Conservation (phyloP, 352 stramenopile species). For the Globisporangium abappressorium region DNA sequence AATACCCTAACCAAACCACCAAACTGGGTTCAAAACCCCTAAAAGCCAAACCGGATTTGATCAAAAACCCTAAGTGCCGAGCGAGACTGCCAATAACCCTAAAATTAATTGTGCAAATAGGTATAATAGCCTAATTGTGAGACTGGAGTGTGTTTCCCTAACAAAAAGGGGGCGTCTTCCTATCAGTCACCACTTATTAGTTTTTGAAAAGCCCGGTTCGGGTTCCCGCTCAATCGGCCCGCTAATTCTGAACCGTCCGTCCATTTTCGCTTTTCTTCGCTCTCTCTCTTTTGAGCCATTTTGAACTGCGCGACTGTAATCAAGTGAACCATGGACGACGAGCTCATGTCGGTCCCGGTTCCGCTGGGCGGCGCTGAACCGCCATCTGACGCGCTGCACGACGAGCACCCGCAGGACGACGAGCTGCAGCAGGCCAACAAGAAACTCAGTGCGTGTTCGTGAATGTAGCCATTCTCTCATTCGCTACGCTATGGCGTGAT, state of each 20-base stretch:
- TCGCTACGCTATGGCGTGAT: neutral
- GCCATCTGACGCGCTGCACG: conserved; percentile 9
- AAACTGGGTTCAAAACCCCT: no score
- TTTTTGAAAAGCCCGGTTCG: neutral
- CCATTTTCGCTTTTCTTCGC: neutral
- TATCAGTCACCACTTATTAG: no score
- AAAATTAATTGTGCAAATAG: no score
- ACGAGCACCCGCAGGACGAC: conserved; percentile 10
- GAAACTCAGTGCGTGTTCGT: conserved; percentile 9
- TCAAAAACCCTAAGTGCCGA: no score
- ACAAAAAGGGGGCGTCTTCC: no score
- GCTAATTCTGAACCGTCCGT: neutral
- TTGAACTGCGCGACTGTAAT: neutral
- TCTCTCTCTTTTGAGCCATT: neutral
- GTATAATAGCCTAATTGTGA: no score
- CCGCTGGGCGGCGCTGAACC: conserved; percentile 18
- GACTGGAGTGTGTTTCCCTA: no score
- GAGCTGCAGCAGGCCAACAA: conserved; percentile 6
- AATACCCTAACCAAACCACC: no score
- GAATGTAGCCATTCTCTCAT: neutral
- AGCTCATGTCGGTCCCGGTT: conserved; percentile 20
- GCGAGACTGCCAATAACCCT: no score
- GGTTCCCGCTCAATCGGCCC: neutral
- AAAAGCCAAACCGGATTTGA: no score
- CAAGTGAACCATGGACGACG: conserved; percentile 19